Conservation (phyloP, 2,329 filamentous ascomycete species). For the Alternaria atra region DNA sequence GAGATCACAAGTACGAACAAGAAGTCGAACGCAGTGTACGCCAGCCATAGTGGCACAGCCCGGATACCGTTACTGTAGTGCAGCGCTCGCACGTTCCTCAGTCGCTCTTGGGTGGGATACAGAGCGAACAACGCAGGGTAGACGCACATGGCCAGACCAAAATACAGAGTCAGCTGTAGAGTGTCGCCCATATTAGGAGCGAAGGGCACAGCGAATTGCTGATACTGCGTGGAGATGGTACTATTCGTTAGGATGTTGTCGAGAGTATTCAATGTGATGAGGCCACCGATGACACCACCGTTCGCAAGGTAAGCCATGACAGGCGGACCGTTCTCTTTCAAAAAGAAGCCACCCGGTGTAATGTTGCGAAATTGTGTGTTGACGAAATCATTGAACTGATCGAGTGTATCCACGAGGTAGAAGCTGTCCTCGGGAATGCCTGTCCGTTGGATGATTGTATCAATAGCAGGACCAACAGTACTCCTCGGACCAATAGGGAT, state of each 20-base stretch:
- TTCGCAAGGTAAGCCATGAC: constrained; percentile 78
- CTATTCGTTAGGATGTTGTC: constrained; percentile 76
- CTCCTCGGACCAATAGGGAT: constrained; percentile 55
- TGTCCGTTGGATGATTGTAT: constrained; percentile 39
- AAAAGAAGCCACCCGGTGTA: constrained; percentile 81
- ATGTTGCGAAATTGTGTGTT: constrained; percentile 70
- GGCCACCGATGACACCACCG: constrained; percentile 67
- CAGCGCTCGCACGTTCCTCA: constrained; percentile 80
- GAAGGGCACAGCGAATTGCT: constrained; percentile 79
- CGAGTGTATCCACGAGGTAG: constrained; percentile 68
- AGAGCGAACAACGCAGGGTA: constrained; percentile 89
- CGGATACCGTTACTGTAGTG: constrained; percentile 93
- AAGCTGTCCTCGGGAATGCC: constrained; percentile 45
- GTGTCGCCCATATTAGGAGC: constrained; percentile 73
- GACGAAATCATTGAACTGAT: constrained; percentile 75
- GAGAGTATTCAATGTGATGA: constrained; percentile 91
- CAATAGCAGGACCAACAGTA: constrained; percentile 37
- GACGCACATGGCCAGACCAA: constrained; percentile 77
- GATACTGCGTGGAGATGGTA: constrained; percentile 75
- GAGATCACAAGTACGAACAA: constrained; percentile 73
- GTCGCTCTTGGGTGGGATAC: constrained; percentile 85
- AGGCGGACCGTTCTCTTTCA: constrained; percentile 69
- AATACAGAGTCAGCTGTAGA: constrained; percentile 82
- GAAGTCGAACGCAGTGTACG: constrained; percentile 84
- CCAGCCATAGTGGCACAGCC: constrained; percentile 82